Percentiles rank a stretch among this genome's conserved stretches.
Conservation (phyloP, 768 basidiomycete species). For the Hygrocybe punicea region DNA sequence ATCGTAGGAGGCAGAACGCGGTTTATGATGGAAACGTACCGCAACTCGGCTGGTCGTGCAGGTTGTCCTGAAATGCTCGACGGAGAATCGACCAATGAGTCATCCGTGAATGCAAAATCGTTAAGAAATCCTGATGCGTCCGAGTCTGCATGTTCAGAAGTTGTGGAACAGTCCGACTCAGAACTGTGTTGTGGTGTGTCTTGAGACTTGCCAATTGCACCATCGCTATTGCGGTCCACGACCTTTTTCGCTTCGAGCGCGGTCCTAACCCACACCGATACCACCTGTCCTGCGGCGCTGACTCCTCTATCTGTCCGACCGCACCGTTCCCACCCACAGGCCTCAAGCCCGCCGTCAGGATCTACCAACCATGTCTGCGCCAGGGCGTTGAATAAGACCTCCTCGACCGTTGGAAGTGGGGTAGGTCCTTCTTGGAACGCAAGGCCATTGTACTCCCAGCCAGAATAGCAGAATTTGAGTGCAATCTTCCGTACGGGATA, state of each 20-base stretch:
- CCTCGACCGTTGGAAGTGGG: constrained; percentile 87
- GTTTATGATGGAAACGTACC: constrained; percentile 80
- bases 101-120: background rate
- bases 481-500: constrained; percentile 88
- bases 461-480: constrained; percentile 87
- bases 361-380: constrained; percentile 77
- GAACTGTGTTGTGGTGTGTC: too few relatives aligned
- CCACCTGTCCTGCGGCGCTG: constrained; percentile 89
- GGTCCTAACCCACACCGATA: constrained; percentile 88
- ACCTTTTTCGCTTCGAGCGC: constrained; percentile 35
- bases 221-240: background rate
- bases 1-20: constrained; percentile 85
- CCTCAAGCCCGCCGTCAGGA: constrained; percentile 67
- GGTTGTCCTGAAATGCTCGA: constrained; percentile 14
- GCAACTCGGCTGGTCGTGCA: constrained; percentile 49
- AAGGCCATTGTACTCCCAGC: constrained; percentile 88
- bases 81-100: background rate
- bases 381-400: constrained; percentile 75
- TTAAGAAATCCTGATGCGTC: background rate
- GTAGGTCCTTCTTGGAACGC: constrained; percentile 72
- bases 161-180: background rate
- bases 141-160: background rate
- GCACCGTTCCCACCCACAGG: constrained; percentile 87
- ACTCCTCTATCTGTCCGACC: constrained; percentile 95
- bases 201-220: too few relatives aligned